A percentile compares a stretch with the other conserved stretches of the same genome.
These are phyloP conservation scores for Lactarius akahatsu DNA, from an alignment of 768 basidiomycete genomes.

Conservation along the genomic window DNA sequence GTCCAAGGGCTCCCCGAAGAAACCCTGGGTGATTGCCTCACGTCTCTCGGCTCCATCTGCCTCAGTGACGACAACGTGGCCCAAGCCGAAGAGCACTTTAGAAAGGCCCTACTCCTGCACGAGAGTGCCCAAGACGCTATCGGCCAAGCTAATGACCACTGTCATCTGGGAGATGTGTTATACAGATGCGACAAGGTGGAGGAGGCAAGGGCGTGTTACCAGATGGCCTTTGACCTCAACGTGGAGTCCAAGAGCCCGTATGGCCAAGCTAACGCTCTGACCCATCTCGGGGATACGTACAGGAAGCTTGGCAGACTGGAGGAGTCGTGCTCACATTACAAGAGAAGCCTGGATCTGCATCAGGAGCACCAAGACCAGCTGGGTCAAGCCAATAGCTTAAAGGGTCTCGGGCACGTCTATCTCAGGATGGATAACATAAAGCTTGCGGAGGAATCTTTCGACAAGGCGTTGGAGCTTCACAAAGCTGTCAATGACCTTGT, in stretches of 20 bases:
- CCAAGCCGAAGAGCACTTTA: conserved; percentile 4
- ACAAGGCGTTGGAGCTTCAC: conserved; percentile 11
- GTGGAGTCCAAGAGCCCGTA: not conserved
- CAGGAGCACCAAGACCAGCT: conserved; percentile 3
- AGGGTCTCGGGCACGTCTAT: conserved; percentile 20
- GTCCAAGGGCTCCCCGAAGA: conserved; percentile 7
- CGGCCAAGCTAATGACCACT: conserved; percentile 25
- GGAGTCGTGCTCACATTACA: conserved; percentile 9
- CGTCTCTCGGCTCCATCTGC: conserved; percentile 13
- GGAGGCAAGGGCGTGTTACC: conserved; percentile 13
- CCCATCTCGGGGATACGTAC: conserved; percentile 20
- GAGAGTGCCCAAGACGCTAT: conserved; percentile 13
- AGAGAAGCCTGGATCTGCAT: conserved; percentile 5
- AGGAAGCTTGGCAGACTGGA: conserved; percentile 18
- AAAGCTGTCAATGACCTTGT: conserved; percentile 19
- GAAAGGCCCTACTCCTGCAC: conserved; percentile 5
- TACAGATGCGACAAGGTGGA: conserved; percentile 17
- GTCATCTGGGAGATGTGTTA: conserved; percentile 19
- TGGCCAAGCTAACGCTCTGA: conserved; percentile 27
- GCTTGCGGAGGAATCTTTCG: conserved; percentile 14
- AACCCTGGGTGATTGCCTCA: conserved; percentile 12
- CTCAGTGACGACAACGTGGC: conserved; percentile 6
- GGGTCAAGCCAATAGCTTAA: conserved; percentile 24
- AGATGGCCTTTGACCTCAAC: conserved; percentile 15
- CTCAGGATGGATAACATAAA: conserved; percentile 15